Conservation (phyloP, 2,329 filamentous ascomycete genomes). For the Claviceps arundinis region DNA sequence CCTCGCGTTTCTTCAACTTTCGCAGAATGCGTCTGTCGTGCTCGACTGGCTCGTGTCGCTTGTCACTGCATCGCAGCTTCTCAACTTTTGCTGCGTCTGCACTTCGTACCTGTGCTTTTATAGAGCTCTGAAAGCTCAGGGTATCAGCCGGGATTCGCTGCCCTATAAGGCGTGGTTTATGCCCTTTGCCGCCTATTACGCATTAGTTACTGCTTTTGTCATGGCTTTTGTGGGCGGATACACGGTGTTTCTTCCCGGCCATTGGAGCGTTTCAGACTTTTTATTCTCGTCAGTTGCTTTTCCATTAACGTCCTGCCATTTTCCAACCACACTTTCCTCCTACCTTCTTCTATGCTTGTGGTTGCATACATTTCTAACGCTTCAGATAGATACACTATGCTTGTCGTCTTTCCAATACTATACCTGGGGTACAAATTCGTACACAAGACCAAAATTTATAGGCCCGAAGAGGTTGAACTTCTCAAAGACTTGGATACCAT, state of each 20-base stretch:
- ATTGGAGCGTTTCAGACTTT: slow-evolving; percentile 58
- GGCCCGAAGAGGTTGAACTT: slow-evolving; percentile 48
- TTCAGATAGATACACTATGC: slow-evolving; percentile 48
- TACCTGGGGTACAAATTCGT: slow-evolving; percentile 60
- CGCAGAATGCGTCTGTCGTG: slow-evolving; percentile 50
- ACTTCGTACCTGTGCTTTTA: slow-evolving; percentile 61
- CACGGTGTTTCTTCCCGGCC: slow-evolving; percentile 51
- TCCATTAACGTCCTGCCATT: too few species aligned
- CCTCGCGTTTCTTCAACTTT: slow-evolving; percentile 62
- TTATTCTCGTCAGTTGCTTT: slow-evolving; percentile 46
- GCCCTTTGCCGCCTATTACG: slow-evolving; percentile 59
- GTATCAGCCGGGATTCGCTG: slow-evolving; percentile 51
- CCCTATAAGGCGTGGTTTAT: slow-evolving; percentile 58
- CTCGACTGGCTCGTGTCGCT: slow-evolving; percentile 58
- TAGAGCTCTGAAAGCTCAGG: slow-evolving; percentile 55
- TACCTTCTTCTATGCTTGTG: too few species aligned
- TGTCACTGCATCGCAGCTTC: slow-evolving; percentile 59
- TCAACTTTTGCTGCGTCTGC: slow-evolving; percentile 58
- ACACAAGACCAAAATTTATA: slow-evolving; percentile 46
- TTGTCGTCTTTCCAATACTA: slow-evolving; percentile 55
- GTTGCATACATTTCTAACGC: neutral
- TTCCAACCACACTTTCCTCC: too few species aligned
- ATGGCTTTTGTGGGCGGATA: slow-evolving; percentile 70
- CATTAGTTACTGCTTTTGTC: slow-evolving; percentile 46
- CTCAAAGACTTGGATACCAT: slow-evolving; percentile 49